Base-by-base conservation (phyloP, 1,284 basidiomycete genomes). In the Laetiporus sulphureus region DNA sequence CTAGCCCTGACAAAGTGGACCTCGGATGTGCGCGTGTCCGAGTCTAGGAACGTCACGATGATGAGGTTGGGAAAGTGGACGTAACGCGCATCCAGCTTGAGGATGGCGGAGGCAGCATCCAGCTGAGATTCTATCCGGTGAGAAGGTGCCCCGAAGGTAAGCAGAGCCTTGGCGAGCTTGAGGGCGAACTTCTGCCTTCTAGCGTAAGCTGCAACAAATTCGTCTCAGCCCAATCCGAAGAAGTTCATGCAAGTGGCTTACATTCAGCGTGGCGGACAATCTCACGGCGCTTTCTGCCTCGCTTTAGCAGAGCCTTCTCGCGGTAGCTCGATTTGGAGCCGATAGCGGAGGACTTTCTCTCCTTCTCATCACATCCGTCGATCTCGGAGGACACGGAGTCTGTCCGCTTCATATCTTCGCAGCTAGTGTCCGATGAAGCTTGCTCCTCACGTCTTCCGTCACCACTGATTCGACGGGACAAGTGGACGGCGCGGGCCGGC, bases 91-190 rank as follows among this genome's bases (percentile, higher is more conserved):
- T 71, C 59, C 61, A 80, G 64, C 34, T 74, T 66, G 19, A 84
- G 67, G 23, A 74, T 71, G 4, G 64, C 59, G 5, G 78, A 72
- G 2, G 75, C 74, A 1, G 69, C 66, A 33, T 67, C 66, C 10
- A 94, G 71, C 58, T 91, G 90, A 1, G 83, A 79, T 61, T 91
- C 87, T 51, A 91, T 83, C 23, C 90, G 74, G 62, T 93, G 91
- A 20, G 88, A 90, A 3, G 90, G 91, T 16, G 90, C 85, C 16
- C 91, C 90, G 57, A 86, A 90, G 3, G 73, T 69, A 54, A 94
- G 73, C 31, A 94, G 69, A 8, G 85, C 84, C 60, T 85, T 88
- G 19, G 87, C 84, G 21, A 93, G 73, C 54, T 81, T 82, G 45
- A 91, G 66, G 20, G 92, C 73, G 61, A 92, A 92, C 46, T 81